A percentile compares a stretch with the other conserved stretches of the same genome.
Evolutionary conservation across 2,329 filamentous ascomycete species (phyloP).

Genomic region (Colletotrichum sp.): DNA sequence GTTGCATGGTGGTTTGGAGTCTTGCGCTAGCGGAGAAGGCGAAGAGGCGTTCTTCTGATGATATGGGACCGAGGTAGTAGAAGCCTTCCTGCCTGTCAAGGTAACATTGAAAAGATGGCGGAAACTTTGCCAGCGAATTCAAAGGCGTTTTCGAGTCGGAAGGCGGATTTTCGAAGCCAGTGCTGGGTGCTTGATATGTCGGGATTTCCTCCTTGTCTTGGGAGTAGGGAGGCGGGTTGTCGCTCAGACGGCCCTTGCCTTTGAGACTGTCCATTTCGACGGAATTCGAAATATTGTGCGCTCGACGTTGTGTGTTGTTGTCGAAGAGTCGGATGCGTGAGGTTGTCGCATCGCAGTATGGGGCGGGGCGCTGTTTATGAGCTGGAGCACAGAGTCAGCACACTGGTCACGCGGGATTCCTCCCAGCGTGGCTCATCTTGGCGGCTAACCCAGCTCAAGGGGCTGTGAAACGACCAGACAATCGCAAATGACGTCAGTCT

Average conservation of each 20-base stretch:
- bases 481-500: background rate
- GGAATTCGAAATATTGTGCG: background rate
- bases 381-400: background rate
- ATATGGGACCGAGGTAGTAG: background rate
- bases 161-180: background rate
- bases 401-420: background rate
- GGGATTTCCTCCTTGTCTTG: background rate
- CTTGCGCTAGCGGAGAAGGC: background rate
- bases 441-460: background rate
- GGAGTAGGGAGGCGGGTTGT: background rate
- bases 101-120: background rate
- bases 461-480: background rate
- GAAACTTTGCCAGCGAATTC: background rate
- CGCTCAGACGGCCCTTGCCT: background rate
- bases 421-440: background rate
- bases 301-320: rapidly evolving
- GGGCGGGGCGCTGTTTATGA: background rate
- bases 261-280: background rate
- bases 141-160: background rate
- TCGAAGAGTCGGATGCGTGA: background rate
- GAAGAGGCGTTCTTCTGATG: background rate
- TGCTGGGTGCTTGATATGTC: background rate
- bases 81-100: background rate
- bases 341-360: background rate
- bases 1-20: background rate